Evolutionary conservation across 257 asterid genomes (phyloP), one percentile per base, ranked within the genome.

Genomic region (Rauvolfia tetraphylla): DNA sequence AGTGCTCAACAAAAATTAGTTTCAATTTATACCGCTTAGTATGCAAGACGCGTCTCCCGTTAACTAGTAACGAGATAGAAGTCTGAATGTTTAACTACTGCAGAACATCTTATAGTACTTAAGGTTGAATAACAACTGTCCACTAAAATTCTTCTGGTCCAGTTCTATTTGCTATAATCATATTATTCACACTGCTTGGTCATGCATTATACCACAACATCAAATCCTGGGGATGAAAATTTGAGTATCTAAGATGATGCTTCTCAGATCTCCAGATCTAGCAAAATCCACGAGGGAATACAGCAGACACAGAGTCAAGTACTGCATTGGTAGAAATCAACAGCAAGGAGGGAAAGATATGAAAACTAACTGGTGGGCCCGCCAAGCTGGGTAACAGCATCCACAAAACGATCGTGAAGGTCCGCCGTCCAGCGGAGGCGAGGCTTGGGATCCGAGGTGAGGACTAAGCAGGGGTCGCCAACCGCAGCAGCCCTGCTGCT

Each of bases 361-460:
- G 81, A 82, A 80, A 70, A 83, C 95, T 87, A 51, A 91, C 97
- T 89, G 80, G 81, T 70, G 56, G 97, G 86, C 65, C 97, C 97
- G 72, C 97, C 97, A 54, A 91, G 97, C 85, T 91, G 97, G 76
- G 92, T 81, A 58, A 91, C 97, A 83, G 95, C 95, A 59, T 91
- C 97, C 72, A 91, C 87, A 49, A 91, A 91, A 78, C 97, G 89
- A 58, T 89, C 97, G 69, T 91, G 97, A 67, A 91, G 95, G 81
- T 91, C 95, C 54, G 90, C 86, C 2, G 97, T 91, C 97, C 97
- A 91, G 33, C 95, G 87, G 29, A 91, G 95, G 68, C 97, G 91
- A 63, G 97, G 95, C 74, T 89, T 91, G 33, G 90, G 97, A 85
- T 89, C 95, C 75, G 95, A 88, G 3, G 97, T 88, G 51, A 91